Evolutionary conservation across 345 rosid species (phyloP).

Genomic region (Murraya koenigii): DNA sequence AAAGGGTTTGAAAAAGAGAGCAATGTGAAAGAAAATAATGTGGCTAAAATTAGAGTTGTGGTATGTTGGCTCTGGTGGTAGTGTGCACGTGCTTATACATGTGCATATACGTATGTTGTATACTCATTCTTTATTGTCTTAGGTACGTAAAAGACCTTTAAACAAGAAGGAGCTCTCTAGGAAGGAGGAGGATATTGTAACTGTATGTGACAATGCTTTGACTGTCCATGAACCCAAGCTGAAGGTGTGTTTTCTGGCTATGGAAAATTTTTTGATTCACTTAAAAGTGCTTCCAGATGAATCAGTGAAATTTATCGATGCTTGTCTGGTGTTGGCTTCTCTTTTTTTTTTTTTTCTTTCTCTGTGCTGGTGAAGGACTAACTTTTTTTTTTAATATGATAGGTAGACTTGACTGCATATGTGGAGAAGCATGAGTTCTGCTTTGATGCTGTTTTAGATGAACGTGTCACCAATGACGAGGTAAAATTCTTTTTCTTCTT

Average conservation of each 20-base stretch:
- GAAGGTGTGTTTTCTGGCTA: constrained; percentile 59
- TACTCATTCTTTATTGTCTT: constrained; percentile 10
- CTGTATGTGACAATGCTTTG: constrained; percentile 66
- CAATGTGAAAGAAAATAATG: constrained; percentile 66
- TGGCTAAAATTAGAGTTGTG: constrained; percentile 96
- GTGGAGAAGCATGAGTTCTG: constrained; percentile 97
- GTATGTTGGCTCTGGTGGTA: constrained; percentile 42
- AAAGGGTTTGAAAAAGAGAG: constrained; percentile 77
- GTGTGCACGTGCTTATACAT: neutral
- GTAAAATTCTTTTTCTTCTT: constrained; percentile 36
- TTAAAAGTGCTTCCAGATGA: neutral
- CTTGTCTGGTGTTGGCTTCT: neutral
- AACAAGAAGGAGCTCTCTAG: constrained; percentile 83
- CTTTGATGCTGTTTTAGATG: constrained; percentile 95
- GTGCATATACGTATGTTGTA: neutral
- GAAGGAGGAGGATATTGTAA: constrained; percentile 93
- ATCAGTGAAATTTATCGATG: neutral
- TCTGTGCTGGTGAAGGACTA: constrained; percentile 2
- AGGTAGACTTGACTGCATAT: constrained; percentile 99
- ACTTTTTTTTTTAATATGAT: constrained; percentile 33
- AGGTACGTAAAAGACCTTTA: constrained; percentile 96
- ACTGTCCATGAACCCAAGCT: constrained; percentile 91
- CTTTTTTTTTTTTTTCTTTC: neutral
- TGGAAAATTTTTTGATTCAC: neutral
- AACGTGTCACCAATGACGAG: constrained; percentile 84